phyloP scores from a whole-genome alignment of 1,139 yeast species.

The Suhomyces choctaworum region DNA sequence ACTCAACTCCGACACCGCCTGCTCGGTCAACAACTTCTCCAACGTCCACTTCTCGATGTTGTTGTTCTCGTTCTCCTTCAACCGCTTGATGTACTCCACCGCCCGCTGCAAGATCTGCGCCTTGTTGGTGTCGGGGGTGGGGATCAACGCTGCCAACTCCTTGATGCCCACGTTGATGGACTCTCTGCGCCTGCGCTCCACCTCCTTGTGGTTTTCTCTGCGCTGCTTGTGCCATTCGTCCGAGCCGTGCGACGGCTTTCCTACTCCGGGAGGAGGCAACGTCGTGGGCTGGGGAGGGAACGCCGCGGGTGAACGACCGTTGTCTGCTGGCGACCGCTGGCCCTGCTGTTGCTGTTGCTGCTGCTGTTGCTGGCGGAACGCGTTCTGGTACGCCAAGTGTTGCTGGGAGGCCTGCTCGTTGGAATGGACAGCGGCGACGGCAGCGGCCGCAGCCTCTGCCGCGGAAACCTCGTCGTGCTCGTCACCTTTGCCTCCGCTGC shows the following conservation, averaged over 20 bases:
- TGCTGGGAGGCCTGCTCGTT: slow-evolving; percentile 24
- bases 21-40: slow-evolving; percentile 88
- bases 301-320: slow-evolving; percentile 14
- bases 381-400: slow-evolving; percentile 35
- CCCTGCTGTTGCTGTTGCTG: slow-evolving; percentile 20
- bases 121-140: slow-evolving; percentile 88
- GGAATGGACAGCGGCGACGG: slow-evolving; percentile 28
- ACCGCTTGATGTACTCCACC: slow-evolving; percentile 82
- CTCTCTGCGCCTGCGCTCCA: slow-evolving; percentile 94
- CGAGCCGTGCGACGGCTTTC: slow-evolving; percentile 59
- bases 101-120: slow-evolving; percentile 87
- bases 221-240: slow-evolving; percentile 89
- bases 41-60: slow-evolving; percentile 92
- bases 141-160: slow-evolving; percentile 77
- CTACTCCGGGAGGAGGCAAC: slow-evolving; percentile 38
- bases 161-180: slow-evolving; percentile 87
- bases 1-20: slow-evolving; percentile 78
- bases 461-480: slow-evolving; percentile 29
- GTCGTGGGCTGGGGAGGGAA: slow-evolving; percentile 33
- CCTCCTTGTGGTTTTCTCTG: slow-evolving; percentile 93
- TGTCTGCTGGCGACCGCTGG: slow-evolving; percentile 11
- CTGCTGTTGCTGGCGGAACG: slow-evolving; percentile 27
- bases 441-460: slow-evolving; percentile 38
- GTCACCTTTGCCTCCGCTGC: slow-evolving; percentile 15
- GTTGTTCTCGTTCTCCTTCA: slow-evolving; percentile 84